Conservation (phyloP, 306 rosid species). For the Fragaria nilgerrensis region DNA sequence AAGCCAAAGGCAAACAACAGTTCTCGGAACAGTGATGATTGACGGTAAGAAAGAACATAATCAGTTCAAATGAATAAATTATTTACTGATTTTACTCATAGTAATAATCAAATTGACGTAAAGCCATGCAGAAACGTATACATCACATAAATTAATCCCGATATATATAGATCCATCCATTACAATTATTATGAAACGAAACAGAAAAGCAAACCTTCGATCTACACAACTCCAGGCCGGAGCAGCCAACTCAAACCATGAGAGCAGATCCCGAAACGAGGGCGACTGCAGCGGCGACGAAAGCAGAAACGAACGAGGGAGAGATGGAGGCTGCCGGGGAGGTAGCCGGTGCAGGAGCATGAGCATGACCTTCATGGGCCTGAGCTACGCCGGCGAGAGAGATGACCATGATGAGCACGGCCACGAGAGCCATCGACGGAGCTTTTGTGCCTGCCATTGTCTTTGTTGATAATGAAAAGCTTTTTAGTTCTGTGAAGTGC, state of each 20-base stretch:
- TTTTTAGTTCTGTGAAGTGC: not conserved
- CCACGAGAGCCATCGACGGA: constrained; percentile 40
- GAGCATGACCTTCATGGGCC: constrained; percentile 37
- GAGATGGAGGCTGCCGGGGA: constrained; percentile 49
- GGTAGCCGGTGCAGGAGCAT: constrained; percentile 22
- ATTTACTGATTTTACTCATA: constrained; percentile 24
- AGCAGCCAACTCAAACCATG: constrained; percentile 40
- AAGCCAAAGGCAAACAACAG: not conserved
- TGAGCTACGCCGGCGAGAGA: constrained; percentile 36
- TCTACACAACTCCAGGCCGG: constrained; percentile 9
- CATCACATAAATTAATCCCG: not conserved
- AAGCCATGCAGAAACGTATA: not conserved
- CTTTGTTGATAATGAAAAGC: not conserved
- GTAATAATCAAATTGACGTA: constrained; percentile 12
- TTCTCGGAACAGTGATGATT: not conserved
- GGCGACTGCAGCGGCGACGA: constrained; percentile 44
- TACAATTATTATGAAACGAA: constrained; percentile 10
- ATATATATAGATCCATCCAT: not conserved
- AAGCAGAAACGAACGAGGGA: constrained; percentile 48
- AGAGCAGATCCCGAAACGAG: constrained; percentile 61
- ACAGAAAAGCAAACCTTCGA: constrained; percentile 9
- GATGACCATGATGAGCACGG: constrained; percentile 37
- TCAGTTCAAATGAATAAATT: constrained; percentile 10
- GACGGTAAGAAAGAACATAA: not conserved
- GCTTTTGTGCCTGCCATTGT: constrained; percentile 60